Evolutionary conservation across 768 basidiomycete species (phyloP).

Genomic region (Arthromyces matolae): DNA sequence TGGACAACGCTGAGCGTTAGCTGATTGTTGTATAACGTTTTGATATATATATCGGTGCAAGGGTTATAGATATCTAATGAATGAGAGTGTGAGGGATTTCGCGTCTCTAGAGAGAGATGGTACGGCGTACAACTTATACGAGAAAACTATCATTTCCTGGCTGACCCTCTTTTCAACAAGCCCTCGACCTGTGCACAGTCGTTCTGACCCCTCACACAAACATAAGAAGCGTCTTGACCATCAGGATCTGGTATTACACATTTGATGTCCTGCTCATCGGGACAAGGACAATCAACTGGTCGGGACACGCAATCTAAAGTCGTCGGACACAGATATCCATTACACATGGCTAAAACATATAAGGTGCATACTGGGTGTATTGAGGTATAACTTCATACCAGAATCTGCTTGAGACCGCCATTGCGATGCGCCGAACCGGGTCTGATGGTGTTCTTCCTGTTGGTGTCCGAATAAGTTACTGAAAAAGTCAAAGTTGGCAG

Average conservation of each 20-base stretch:
- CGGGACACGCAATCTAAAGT: slow-evolving; percentile 66
- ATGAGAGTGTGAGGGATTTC: no score
- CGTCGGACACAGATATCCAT: slow-evolving; percentile 75
- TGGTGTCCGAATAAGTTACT: slow-evolving; percentile 71
- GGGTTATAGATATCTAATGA: no score
- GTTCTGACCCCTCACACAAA: slow-evolving; percentile 64
- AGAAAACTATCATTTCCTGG: slow-evolving; percentile 12
- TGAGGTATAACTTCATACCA: slow-evolving; percentile 37
- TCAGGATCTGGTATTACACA: slow-evolving; percentile 68
- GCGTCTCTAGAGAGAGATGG: no score
- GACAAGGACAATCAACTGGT: slow-evolving; percentile 75
- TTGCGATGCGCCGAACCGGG: slow-evolving; percentile 51
- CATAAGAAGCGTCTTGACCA: slow-evolving; percentile 51
- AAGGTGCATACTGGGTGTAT: neutral
- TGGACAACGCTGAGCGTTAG: no score
- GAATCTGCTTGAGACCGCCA: slow-evolving; percentile 65
- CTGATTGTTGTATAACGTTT: no score
- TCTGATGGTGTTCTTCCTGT: slow-evolving; percentile 59
- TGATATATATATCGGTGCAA: no score
- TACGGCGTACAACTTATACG: neutral
- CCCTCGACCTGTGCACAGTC: slow-evolving; percentile 62
- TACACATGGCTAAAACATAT: slow-evolving; percentile 35
- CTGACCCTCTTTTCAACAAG: slow-evolving; percentile 24
- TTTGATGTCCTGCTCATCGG: slow-evolving; percentile 70
- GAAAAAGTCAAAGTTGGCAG: slow-evolving; percentile 78